Conservation (phyloP, 805 yeast genomes). For the Kurtzmaniella fragi region DNA sequence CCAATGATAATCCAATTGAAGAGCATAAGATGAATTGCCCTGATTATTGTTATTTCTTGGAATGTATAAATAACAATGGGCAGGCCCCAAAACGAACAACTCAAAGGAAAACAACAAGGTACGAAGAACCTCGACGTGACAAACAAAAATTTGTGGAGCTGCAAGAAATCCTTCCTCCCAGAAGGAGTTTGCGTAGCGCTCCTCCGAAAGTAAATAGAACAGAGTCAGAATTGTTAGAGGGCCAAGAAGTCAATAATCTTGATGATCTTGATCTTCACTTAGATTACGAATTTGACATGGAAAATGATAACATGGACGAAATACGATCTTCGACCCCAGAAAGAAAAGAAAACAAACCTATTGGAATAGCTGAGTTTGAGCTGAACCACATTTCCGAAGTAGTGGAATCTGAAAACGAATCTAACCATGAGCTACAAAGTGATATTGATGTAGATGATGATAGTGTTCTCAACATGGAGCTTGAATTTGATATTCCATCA, state of each 20-base stretch:
- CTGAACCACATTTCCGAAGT: too few relatives aligned
- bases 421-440: conserved; percentile 2
- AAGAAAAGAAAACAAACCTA: conserved; percentile 1
- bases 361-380: too few relatives aligned
- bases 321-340: conserved; percentile 1
- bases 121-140: too few relatives aligned
- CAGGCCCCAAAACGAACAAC: background rate
- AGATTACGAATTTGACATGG: conserved; percentile 1
- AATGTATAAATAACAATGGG: background rate
- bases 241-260: conserved; percentile 1
- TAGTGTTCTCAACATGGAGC: conserved; percentile 4
- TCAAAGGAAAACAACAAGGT: background rate
- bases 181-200: background rate
- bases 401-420: background rate
- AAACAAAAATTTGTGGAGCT: background rate
- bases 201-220: conserved; percentile 1
- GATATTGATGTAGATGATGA: conserved; percentile 4
- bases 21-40: conserved; percentile 42
- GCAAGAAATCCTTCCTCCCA: background rate
- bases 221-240: background rate
- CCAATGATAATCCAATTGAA: conserved; percentile 53
- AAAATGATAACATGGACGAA: conserved; percentile 2
- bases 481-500: too few relatives aligned
- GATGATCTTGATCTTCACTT: conserved; percentile 5
- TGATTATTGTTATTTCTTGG: conserved; percentile 24